Conservation (phyloP, 768 basidiomycete genomes). For the Termitomyces titanicus region DNA sequence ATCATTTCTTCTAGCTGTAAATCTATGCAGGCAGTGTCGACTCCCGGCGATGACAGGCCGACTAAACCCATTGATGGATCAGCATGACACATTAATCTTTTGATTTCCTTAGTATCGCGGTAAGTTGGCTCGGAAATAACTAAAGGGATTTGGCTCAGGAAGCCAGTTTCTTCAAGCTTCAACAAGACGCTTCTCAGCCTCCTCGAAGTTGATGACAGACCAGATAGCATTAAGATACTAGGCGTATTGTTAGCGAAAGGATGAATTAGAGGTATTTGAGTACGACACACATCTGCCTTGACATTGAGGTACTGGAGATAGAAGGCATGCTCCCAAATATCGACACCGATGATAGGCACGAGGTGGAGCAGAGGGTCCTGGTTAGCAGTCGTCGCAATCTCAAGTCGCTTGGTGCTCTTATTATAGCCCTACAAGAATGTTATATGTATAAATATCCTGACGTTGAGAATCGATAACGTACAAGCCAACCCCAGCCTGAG, state of each 20-base stretch:
- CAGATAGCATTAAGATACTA: slow-evolving; percentile 89
- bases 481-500: slow-evolving; percentile 95
- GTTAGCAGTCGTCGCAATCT: slow-evolving; percentile 89
- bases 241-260: not conserved
- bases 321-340: slow-evolving; percentile 95
- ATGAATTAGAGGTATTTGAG: not conserved
- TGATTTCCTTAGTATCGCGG: no score
- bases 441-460: not conserved
- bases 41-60: no score
- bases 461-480: slow-evolving; percentile 33
- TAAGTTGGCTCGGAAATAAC: no score
- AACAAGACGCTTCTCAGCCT: slow-evolving; percentile 57
- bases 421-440: slow-evolving; percentile 56
- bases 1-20: no score
- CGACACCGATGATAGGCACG: slow-evolving; percentile 84
- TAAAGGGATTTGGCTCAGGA: not conserved
- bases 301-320: slow-evolving; percentile 97
- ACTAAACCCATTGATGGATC: no score
- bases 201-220: slow-evolving; percentile 87
- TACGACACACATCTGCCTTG: slow-evolving; percentile 75
- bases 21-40: no score
- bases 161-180: slow-evolving; percentile 14
- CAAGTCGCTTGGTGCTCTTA: slow-evolving; percentile 62
- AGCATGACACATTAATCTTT: no score
- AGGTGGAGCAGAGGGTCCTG: slow-evolving; percentile 85